Percentiles rank a stretch among this genome's conserved stretches.
These are phyloP conservation scores for Juglanconis sp. DNA, from an alignment of 2,329 filamentous ascomycete species.

Conservation along the genomic window DNA sequence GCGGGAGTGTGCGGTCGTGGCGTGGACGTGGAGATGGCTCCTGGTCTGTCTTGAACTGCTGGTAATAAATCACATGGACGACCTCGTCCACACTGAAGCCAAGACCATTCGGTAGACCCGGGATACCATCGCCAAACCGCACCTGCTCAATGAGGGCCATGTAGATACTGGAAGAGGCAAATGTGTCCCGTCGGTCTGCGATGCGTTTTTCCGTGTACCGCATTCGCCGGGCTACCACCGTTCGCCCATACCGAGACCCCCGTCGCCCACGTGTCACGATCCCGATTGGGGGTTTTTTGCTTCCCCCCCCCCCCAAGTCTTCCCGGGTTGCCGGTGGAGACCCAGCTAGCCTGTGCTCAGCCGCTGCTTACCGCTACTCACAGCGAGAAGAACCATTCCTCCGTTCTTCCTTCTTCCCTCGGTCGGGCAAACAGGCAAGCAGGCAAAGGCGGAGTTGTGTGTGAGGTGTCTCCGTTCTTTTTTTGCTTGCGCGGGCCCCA, in stretches of 20 bases:
- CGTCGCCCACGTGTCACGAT: slow-evolving; percentile 17
- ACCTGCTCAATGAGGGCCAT: too few relatives aligned
- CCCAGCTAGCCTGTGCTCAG: not conserved
- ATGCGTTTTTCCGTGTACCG: too few relatives aligned
- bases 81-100: too few relatives aligned
- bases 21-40: too few relatives aligned
- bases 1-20: too few relatives aligned
- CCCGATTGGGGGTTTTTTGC: not conserved
- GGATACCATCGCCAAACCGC: too few relatives aligned
- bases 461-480: not conserved
- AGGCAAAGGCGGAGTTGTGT: too few relatives aligned
- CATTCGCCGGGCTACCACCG: not conserved
- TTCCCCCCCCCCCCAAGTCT: not conserved
- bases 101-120: too few relatives aligned
- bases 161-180: too few relatives aligned
- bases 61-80: too few relatives aligned
- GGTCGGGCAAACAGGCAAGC: not conserved
- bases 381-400: not conserved
- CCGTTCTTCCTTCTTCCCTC: not conserved
- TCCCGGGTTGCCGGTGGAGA: not conserved
- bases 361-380: not conserved
- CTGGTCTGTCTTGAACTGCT: too few relatives aligned
- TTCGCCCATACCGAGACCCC: not conserved
- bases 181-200: too few relatives aligned
- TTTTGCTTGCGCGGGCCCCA: not conserved